Percentiles rank a stretch among this genome's conserved stretches.
phyloP scores from a whole-genome alignment of 768 basidiomycete genomes.

The Xanthoconium purpureum region DNA sequence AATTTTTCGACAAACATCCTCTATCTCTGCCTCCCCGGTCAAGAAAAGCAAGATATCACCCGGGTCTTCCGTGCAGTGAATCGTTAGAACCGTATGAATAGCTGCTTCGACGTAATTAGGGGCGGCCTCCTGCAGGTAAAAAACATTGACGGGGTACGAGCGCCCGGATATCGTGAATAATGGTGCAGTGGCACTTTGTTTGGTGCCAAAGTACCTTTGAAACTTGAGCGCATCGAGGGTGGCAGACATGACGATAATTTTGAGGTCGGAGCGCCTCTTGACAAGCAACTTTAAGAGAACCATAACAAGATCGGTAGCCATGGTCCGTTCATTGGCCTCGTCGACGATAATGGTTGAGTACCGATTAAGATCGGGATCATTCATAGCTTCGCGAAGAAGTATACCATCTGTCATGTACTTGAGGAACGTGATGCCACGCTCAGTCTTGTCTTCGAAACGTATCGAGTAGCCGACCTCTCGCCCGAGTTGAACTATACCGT shows the following conservation, averaged over 20 bases:
- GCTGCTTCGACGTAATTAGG: slow-evolving; percentile 96
- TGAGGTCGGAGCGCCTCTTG: slow-evolving; percentile 79
- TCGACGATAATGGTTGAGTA: slow-evolving; percentile 99
- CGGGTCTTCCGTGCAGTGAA: slow-evolving; percentile 89
- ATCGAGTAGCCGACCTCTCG: slow-evolving; percentile 97
- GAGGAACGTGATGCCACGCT: slow-evolving; percentile 91
- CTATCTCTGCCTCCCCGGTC: slow-evolving; percentile 98
- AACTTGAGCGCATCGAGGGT: slow-evolving; percentile 97
- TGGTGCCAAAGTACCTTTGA: slow-evolving; percentile 83
- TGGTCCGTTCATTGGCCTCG: slow-evolving; percentile 96
- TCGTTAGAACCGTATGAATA: slow-evolving; percentile 93
- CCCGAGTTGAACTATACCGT: slow-evolving; percentile 73
- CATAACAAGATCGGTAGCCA: slow-evolving; percentile 98
- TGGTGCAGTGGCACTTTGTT: slow-evolving; percentile 49
- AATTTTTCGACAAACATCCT: slow-evolving; percentile 92
- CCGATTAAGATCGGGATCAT: slow-evolving; percentile 81
- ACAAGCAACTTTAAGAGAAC: slow-evolving; percentile 86
- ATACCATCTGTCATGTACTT: slow-evolving; percentile 99
- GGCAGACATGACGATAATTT: slow-evolving; percentile 97
- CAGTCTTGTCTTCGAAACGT: slow-evolving; percentile 83
- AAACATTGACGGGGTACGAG: slow-evolving; percentile 93
- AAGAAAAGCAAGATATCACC: slow-evolving; percentile 94
- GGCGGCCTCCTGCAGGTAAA: slow-evolving; percentile 89
- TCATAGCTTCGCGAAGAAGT: slow-evolving; percentile 96
- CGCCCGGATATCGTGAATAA: slow-evolving; percentile 89